Evolutionary conservation across 2,329 filamentous ascomycete genomes (phyloP).

Genomic region (Ophiocordyceps camponoti-leonardi): DNA sequence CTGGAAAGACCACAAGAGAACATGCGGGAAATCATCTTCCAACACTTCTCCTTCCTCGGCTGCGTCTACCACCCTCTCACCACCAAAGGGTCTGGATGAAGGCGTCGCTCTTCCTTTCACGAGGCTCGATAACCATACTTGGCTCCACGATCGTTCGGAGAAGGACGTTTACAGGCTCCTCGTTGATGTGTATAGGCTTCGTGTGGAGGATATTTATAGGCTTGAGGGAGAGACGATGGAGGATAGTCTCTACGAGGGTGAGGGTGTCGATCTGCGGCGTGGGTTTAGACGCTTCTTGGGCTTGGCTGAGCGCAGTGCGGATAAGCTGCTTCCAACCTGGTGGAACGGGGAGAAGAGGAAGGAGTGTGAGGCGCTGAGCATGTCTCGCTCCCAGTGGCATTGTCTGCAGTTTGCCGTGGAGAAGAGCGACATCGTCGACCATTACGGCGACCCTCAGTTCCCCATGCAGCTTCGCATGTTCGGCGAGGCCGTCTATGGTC

Average conservation of each 20-base stretch:
- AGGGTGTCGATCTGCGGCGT: constrained; percentile 3
- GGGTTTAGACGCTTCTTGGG: constrained; percentile 21
- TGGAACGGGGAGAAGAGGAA: constrained; percentile 20
- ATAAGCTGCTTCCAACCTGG: constrained; percentile 23
- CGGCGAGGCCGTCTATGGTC: constrained; percentile 20
- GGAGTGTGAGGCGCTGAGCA: constrained; percentile 19
- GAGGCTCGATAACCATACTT: constrained; percentile 20
- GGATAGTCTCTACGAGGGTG: constrained; percentile 13
- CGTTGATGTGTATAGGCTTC: constrained; percentile 30
- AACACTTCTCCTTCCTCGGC: not conserved
- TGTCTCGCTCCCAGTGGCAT: constrained; percentile 11
- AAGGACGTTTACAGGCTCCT: constrained; percentile 26
- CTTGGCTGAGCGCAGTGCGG: constrained; percentile 6
- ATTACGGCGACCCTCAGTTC: constrained; percentile 24
- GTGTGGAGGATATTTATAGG: constrained; percentile 18
- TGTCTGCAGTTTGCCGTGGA: constrained; percentile 5
- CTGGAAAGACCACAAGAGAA: constrained; percentile 30
- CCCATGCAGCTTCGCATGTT: constrained; percentile 34
- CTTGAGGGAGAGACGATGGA: constrained; percentile 9
- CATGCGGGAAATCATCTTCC: constrained; percentile 14
- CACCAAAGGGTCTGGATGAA: constrained; percentile 12
- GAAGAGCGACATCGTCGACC: constrained; percentile 19
- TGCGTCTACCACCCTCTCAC: constrained; percentile 1
- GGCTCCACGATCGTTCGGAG: constrained; percentile 24
- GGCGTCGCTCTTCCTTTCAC: constrained; percentile 19